Base-by-base conservation (phyloP, 2,329 filamentous ascomycete genomes). In the Neophaeococcomyces aloes region DNA sequence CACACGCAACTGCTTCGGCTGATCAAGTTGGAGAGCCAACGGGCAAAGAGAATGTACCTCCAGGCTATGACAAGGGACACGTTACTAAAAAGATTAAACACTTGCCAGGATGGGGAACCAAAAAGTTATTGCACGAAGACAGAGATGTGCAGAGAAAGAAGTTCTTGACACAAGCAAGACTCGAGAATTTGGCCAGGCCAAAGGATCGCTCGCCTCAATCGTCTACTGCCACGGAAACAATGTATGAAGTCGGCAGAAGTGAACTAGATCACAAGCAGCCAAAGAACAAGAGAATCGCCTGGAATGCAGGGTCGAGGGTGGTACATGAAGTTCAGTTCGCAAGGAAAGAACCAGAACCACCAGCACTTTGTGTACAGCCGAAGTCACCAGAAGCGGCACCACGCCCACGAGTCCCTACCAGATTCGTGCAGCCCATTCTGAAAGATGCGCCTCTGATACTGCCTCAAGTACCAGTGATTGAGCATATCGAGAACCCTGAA, bases 41-140 rank as follows among this genome's bases (percentile, higher is more conserved):
- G 3, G 77, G 77, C 4, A 81, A 81, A 53, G 77, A 81, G 57
- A 81, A 81, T 49, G 55, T 78, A 4, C 75, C 75, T 11, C 77
- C 76, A 1, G 69, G 68, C 14, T n/a, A 39, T 38, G 6, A 23
- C 3, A 41, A 50, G 25, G 23, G 55, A 10, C 15, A 7, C 10
- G 3, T 17, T 14, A n/a, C 19, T 8, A 27, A n/a, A 19, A 35
- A 34, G 6, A 17, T 19, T 27, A 18, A n/a, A 10, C 23, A 27
- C 23, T 27, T 27, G 23, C 23, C 23, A 4, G 39, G 18, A n/a
- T 23, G 6, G 3, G 35, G 17, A 19, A 8, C 48, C 8, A 37
- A 51, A 56, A 58, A 25, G 47, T 44, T 1, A 56, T 56, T 25
- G 34, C n/a, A 11, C 4, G 21, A 23, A n/a, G 39, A 42, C 11